These are phyloP conservation scores for Penicillium sp. DNA, from an alignment of 2,329 filamentous ascomycete genomes.

Conservation along the genomic window DNA sequence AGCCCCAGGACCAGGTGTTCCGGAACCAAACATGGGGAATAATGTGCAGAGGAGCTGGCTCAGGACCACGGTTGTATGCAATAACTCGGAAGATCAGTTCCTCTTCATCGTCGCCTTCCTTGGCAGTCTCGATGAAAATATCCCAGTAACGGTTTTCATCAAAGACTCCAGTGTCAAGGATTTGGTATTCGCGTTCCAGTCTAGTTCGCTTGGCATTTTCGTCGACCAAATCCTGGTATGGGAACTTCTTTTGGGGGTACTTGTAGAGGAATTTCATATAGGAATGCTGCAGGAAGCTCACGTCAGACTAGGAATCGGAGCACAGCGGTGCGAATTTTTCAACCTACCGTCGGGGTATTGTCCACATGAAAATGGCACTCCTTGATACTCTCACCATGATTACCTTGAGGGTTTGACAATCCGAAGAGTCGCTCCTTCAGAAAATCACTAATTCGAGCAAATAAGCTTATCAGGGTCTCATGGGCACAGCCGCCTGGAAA, in stretches of 20 bases:
- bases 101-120: slow-evolving; percentile 88
- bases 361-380: slow-evolving; percentile 96
- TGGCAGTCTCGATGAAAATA: slow-evolving; percentile 94
- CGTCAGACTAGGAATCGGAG: not conserved
- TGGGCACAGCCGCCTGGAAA: not conserved
- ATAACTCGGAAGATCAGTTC: slow-evolving; percentile 93
- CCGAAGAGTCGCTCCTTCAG: slow-evolving; percentile 95
- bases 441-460: slow-evolving; percentile 66
- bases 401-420: slow-evolving; percentile 92
- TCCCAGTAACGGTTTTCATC: slow-evolving; percentile 94
- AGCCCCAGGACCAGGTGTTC: slow-evolving; percentile 96
- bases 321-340: too few species aligned
- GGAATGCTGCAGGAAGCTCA: slow-evolving; percentile 66
- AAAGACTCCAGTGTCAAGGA: slow-evolving; percentile 86
- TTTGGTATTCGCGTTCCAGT: slow-evolving; percentile 84
- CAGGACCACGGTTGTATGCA: slow-evolving; percentile 91
- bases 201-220: slow-evolving; percentile 79
- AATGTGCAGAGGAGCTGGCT: slow-evolving; percentile 89
- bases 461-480: not conserved
- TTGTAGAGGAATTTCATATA: slow-evolving; percentile 99
- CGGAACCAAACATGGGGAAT: slow-evolving; percentile 95
- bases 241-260: slow-evolving; percentile 88
- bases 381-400: slow-evolving; percentile 96
- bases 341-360: slow-evolving; percentile 74
- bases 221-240: slow-evolving; percentile 83